Conservation (phyloP, 2,329 filamentous ascomycete species). For the Talaromyces sp. region DNA sequence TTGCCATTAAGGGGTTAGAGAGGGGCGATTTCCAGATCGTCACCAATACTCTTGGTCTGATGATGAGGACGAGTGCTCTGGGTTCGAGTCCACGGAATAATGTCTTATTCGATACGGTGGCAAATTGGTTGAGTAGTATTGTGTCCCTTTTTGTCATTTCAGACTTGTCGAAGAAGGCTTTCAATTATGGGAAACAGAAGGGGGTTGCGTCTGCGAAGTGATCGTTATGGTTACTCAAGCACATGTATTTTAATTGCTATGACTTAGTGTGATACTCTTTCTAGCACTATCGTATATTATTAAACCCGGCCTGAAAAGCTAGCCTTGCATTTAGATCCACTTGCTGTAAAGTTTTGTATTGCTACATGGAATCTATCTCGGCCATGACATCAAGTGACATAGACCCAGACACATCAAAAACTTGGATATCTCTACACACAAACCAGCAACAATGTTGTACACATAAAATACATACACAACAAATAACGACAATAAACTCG, state of each 20-base stretch:
- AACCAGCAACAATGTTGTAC: constrained; percentile 1
- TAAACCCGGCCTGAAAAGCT: neutral
- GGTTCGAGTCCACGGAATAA: constrained; percentile 54
- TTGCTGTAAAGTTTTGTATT: neutral
- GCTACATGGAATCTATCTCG: neutral
- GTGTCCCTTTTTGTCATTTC: constrained; percentile 57
- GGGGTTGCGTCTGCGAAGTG: constrained; percentile 35
- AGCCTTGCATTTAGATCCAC: neutral
- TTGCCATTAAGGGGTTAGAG: constrained; percentile 71
- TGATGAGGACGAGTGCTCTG: constrained; percentile 63
- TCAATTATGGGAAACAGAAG: constrained; percentile 56
- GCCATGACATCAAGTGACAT: neutral
- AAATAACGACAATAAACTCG: neutral
- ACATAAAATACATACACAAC: constrained; percentile 12
- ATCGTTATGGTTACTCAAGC: neutral
- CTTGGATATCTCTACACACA: neutral
- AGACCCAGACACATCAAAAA: neutral
- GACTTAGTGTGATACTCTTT: neutral
- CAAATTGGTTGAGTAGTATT: constrained; percentile 52
- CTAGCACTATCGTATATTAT: neutral
- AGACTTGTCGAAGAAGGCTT: constrained; percentile 57
- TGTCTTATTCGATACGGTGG: constrained; percentile 53
- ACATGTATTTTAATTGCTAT: neutral
- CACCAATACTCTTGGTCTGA: constrained; percentile 66
- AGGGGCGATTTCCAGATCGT: constrained; percentile 75